These are phyloP conservation scores for Trametes cubensis DNA, from an alignment of 768 basidiomycete species.

Conservation along the genomic window DNA sequence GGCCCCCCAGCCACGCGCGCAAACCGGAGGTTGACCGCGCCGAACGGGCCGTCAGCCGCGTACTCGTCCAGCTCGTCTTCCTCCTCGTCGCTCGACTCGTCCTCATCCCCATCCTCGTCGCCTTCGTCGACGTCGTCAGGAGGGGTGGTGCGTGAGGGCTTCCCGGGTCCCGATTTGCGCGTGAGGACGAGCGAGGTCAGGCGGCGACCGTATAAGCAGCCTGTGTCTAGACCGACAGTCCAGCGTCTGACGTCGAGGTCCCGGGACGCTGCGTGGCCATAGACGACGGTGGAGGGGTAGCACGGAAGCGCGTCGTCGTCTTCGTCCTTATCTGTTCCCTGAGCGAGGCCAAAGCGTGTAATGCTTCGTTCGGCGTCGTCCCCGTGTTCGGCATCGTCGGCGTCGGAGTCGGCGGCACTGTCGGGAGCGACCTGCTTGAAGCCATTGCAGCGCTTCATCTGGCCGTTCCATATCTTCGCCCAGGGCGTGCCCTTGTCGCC, in stretches of 20 bases:
- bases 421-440: constrained; percentile 33
- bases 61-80: constrained; percentile 32
- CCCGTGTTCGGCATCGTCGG: constrained; percentile 23
- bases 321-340: constrained; percentile 17
- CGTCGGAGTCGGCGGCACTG: constrained; percentile 2
- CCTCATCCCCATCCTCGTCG: constrained; percentile 31
- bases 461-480: constrained; percentile 72
- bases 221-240: constrained; percentile 85
- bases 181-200: constrained; percentile 72
- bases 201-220: constrained; percentile 71
- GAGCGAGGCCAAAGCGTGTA: not conserved
- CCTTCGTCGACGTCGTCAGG: constrained; percentile 25
- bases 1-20: constrained; percentile 14
- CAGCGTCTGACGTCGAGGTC: constrained; percentile 83
- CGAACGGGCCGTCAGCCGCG: constrained; percentile 20
- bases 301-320: constrained; percentile 51
- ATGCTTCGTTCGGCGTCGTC: constrained; percentile 13
- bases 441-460: constrained; percentile 62
- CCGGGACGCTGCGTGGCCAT: constrained; percentile 82
- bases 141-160: not conserved
- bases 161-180: not conserved
- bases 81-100: constrained; percentile 28
- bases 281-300: constrained; percentile 76
- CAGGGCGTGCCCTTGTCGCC: constrained; percentile 65
- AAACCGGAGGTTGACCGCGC: constrained; percentile 14